These are phyloP conservation scores for Wickerhamia fluorescens DNA, from an alignment of 805 yeast genomes.

Conservation along the genomic window DNA sequence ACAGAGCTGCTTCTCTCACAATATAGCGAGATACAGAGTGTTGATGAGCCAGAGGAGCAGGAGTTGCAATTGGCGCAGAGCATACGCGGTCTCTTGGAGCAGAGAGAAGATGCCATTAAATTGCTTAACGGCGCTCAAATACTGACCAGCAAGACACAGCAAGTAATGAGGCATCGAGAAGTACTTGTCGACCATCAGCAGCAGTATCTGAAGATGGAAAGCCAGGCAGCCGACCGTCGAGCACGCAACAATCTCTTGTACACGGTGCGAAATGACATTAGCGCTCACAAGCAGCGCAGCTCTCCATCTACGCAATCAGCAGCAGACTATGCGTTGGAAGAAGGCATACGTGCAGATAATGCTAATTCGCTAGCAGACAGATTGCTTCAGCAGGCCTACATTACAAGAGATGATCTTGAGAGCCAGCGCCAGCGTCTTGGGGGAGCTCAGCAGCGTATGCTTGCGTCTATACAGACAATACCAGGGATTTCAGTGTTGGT, in stretches of 20 bases:
- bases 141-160: conserved; percentile 64
- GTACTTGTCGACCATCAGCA: conserved; percentile 60
- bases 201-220: conserved; percentile 53
- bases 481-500: conserved; percentile 81
- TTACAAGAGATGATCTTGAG: conserved; percentile 78
- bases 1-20: conserved; percentile 50
- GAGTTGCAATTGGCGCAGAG: background rate
- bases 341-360: conserved; percentile 62
- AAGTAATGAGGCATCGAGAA: conserved; percentile 76
- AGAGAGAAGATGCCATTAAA: conserved; percentile 50
- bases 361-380: conserved; percentile 74
- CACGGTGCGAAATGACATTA: conserved; percentile 74
- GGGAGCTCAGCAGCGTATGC: conserved; percentile 57
- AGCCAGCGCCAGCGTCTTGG: conserved; percentile 62
- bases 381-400: conserved; percentile 76
- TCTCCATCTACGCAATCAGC: conserved; percentile 31
- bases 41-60: conserved; percentile 6
- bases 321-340: conserved; percentile 73
- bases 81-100: conserved; percentile 11
- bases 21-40: conserved; percentile 23
- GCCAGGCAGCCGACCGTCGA: conserved; percentile 63
- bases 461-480: conserved; percentile 54
- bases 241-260: conserved; percentile 67
- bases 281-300: conserved; percentile 47
- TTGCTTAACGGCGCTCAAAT: conserved; percentile 30